phyloP scores from a whole-genome alignment of 2,329 filamentous ascomycete species.

The Botrytis galanthina region DNA sequence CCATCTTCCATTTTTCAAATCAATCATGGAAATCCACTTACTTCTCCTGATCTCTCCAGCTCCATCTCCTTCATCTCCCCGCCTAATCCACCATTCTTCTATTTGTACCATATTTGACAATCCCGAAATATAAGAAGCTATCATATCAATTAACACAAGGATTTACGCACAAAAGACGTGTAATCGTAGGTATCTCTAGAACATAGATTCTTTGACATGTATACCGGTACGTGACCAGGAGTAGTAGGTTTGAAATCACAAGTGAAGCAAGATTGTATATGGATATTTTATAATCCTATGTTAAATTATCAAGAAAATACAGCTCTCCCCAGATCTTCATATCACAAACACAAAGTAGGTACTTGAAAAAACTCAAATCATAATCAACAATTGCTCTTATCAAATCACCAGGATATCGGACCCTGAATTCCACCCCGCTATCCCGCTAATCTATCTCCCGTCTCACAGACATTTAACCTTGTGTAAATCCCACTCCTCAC shows the following conservation, averaged over 20 bases:
- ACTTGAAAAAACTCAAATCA: accelerated
- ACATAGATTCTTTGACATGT: neutral
- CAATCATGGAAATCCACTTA: no score
- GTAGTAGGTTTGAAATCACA: neutral
- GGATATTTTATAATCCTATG: accelerated
- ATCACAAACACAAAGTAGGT: neutral
- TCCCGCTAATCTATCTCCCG: neutral
- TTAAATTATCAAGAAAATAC: accelerated
- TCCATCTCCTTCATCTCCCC: neutral
- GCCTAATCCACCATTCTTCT: neutral
- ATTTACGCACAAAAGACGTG: neutral
- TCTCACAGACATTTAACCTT: neutral
- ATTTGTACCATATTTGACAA: no score
- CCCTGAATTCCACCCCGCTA: neutral
- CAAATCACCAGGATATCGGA: neutral
- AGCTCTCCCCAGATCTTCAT: neutral
- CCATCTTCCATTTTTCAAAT: no score
- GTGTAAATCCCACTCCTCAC: no score
- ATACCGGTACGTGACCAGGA: neutral
- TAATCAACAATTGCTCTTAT: neutral
- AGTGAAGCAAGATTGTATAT: accelerated
- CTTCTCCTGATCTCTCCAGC: neutral
- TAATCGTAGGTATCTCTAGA: neutral
- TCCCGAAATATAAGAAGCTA: neutral
- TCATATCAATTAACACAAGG: neutral